Evolutionary conservation across 371 early-diverging fungal genomes (phyloP).

Genomic region (Aphelidium insulamus): DNA sequence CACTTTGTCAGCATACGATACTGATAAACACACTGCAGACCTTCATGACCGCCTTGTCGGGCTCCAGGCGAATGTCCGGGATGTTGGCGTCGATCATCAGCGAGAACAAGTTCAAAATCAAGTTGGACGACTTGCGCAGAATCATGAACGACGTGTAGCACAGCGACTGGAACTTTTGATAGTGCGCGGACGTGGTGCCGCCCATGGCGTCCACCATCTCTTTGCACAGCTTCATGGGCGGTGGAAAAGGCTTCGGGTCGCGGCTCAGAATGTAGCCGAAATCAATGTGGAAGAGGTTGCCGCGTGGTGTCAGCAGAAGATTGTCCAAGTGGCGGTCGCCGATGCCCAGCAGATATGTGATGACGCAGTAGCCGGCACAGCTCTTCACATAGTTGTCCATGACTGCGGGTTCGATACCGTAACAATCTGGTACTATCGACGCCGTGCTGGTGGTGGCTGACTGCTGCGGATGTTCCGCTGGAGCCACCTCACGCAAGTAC

Average conservation of each 20-base stretch:
- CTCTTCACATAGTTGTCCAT: conserved; percentile 89
- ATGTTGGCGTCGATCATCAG: conserved; percentile 87
- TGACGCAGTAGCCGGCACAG: conserved; percentile 94
- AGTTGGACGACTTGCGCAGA: conserved; percentile 69
- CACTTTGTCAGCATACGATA: not conserved
- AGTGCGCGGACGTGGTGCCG: conserved; percentile 53
- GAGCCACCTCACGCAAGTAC: conserved; percentile 42
- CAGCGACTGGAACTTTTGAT: conserved; percentile 64
- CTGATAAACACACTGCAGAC: conserved; percentile 13
- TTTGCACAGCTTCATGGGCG: conserved; percentile 94
- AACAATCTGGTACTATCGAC: conserved; percentile 29
- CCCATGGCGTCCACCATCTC: conserved; percentile 99
- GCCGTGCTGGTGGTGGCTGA: too few relatives aligned
- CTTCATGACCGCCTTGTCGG: conserved; percentile 84
- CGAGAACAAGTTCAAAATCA: conserved; percentile 82
- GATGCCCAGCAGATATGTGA: conserved; percentile 91
- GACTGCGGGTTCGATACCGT: conserved; percentile 43
- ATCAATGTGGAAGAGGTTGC: conserved; percentile 91
- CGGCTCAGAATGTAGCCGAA: conserved; percentile 94
- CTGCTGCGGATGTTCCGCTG: too few relatives aligned
- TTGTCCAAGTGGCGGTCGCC: conserved; percentile 98
- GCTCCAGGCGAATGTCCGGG: conserved; percentile 86
- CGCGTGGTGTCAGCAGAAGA: conserved; percentile 63
- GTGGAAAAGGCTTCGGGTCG: conserved; percentile 96
- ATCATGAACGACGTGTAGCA: conserved; percentile 83